These are phyloP conservation scores for Vaccinium vitisidaea DNA, from an alignment of 148 eudicot species.

Conservation along the genomic window DNA sequence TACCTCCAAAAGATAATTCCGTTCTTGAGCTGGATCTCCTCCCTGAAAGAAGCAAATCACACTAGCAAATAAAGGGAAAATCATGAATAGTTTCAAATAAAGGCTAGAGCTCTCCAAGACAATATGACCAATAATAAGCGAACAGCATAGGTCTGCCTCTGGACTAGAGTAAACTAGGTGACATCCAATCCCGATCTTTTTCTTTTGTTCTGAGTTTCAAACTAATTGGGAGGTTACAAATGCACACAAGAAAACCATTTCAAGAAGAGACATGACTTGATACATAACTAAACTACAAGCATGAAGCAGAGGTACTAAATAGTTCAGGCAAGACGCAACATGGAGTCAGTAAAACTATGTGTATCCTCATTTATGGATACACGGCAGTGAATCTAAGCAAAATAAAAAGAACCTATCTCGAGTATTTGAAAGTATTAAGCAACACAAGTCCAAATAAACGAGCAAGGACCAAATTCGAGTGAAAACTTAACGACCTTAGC, in stretches of 20 bases:
- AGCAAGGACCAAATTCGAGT: too few relatives aligned
- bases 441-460: too few relatives aligned
- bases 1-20: constrained; percentile 47
- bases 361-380: background rate
- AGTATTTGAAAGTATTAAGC: too few relatives aligned
- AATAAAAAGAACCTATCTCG: background rate
- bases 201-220: too few relatives aligned
- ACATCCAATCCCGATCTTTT: too few relatives aligned
- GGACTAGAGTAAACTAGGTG: too few relatives aligned
- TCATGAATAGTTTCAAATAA: background rate
- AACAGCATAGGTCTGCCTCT: background rate
- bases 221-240: too few relatives aligned
- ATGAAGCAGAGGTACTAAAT: background rate
- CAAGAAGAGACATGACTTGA: too few relatives aligned
- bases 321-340: background rate
- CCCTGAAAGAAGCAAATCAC: constrained; percentile 29
- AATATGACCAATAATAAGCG: background rate
- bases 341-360: background rate
- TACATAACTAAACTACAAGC: background rate
- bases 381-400: background rate
- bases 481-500: too few relatives aligned
- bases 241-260: too few relatives aligned
- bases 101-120: background rate
- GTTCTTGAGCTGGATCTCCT: constrained; percentile 51
- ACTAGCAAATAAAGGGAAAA: background rate